Evolutionary conservation across 805 yeast species (phyloP).

Genomic region (Ogataea degrootiae): DNA sequence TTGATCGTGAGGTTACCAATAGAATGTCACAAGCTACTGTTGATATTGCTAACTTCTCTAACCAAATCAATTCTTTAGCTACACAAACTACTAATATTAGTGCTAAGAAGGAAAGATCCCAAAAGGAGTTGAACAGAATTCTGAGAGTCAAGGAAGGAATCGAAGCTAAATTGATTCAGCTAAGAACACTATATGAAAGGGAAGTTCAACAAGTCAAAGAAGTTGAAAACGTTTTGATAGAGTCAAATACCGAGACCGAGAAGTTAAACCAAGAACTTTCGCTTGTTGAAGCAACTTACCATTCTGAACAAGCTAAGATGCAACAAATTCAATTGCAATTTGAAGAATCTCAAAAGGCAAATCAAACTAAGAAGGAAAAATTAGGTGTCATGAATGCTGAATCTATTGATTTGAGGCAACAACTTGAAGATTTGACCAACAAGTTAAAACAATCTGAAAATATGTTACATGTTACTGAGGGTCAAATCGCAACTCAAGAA

Average conservation of each 20-base stretch:
- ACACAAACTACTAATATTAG: conserved; percentile 67
- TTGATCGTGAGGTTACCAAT: conserved; percentile 48
- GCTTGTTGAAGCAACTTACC: conserved; percentile 71
- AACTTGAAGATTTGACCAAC: conserved; percentile 45
- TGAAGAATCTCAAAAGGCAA: conserved; percentile 66
- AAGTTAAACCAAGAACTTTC: conserved; percentile 67
- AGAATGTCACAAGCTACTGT: conserved; percentile 74
- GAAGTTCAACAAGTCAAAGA: conserved; percentile 74
- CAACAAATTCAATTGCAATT: conserved; percentile 55
- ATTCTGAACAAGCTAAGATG: conserved; percentile 62
- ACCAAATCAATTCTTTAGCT: conserved; percentile 75
- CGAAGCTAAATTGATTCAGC: conserved; percentile 59
- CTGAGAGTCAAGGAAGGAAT: conserved; percentile 65
- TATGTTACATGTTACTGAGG: conserved; percentile 57
- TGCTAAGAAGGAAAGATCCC: conserved; percentile 69
- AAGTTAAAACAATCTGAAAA: conserved; percentile 62
- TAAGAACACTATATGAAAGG: conserved; percentile 68
- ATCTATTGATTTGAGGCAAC: conserved; percentile 52
- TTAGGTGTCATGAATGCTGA: conserved; percentile 65
- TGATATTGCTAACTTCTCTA: conserved; percentile 81
- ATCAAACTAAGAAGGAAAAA: conserved; percentile 60
- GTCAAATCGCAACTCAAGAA: conserved; percentile 62
- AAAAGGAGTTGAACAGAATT: conserved; percentile 68
- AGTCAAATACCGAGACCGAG: conserved; percentile 63
- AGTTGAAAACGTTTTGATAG: conserved; percentile 58